Base-by-base conservation (phyloP, 2,329 filamentous ascomycete genomes). In the Colletotrichum shisoi region DNA sequence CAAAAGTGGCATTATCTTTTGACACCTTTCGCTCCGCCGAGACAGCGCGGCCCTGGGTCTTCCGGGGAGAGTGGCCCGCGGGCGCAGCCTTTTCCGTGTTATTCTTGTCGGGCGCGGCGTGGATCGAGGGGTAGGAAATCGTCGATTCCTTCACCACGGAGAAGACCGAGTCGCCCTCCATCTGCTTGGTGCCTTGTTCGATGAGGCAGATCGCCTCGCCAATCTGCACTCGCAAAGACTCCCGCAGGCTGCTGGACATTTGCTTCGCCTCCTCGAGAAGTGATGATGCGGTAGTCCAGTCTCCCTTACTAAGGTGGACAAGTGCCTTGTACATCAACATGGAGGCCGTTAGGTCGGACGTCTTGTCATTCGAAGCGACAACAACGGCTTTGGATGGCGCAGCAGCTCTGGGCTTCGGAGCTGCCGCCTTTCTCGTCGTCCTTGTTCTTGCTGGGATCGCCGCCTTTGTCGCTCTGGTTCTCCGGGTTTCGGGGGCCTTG, bases 61-160 rank as follows among this genome's bases (percentile, higher is more conserved):
- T 81, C 24, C 73, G 75, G 17, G 81, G 80, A 13, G 79, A 75
- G 61, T 80, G 79, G 4, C 52, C 63, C 17, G 71, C 70, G 4
- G 77, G 65, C 2, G 78, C 78, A 24, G 74, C 70, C 37, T 77
- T 76, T 49, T 82, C 79, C 12, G 76, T 72, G 34, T 73, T 71
- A n/a, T 67, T 70, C 68, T 79, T 80, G 40, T 84, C 84, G 31
- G 79, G 72, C 34, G 78, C 75, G 17, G 63, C 74, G 27, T 80
- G 79, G 44, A 94, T 82, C 0, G 92, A 89, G 1, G 94, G 93
- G 67, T 94, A 90, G 0, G 93, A 96, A 31, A 97, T 89, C 0
- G 93, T 97, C 0, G 95, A 97, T 73, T 99, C 95, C 52, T 94
- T 92, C 17, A 98, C 85, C 11, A 94, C 91, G 19, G 92, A 96